Evolutionary conservation across 2,329 filamentous ascomycete species (phyloP), one percentile per base, ranked within the genome.

Genomic region (Neodidymelliopsis sp.): DNA sequence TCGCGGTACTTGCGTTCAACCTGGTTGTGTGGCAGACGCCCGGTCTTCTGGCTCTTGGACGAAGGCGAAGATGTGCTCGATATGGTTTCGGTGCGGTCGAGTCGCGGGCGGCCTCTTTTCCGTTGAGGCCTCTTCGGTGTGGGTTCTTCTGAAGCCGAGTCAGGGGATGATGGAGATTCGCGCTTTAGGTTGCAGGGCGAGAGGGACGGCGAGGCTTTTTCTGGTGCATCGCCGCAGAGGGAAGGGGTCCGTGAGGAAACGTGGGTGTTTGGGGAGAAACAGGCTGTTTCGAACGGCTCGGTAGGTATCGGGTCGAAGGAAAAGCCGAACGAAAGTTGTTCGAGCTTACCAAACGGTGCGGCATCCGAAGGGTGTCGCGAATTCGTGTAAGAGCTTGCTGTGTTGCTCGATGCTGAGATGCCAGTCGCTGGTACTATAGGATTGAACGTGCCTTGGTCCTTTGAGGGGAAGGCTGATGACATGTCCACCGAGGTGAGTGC

Each of bases 1-100:
- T 63, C 60, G 30, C 60, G 60, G 35, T 63, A 63, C 38, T 63
- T 63, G 42, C 60, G 59, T 25, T 63, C 67, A 34, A 47, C 61
- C 43, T 72, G 68, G 39, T 72, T 72, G 57, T 72, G 69, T 10
- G 70, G 70, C n/a, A 63, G 56, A 16, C 63, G 65, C 28, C 40
- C 54, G 13, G 60, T 53, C 45, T 57, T 54, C 20, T 51, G 56
- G 35, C 46, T 49, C 35, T 65, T 63, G 10, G 48, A 38, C 12
- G 49, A 42, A 6, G 51, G 45, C 9, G 53, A 55, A 9, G 53
- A 49, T 11, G 60, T 53, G 49, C 57, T 33, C 11, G 66, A 60
- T 5, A 54, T 49, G 16, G 19, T 30, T n/a, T 58, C 50, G 44
- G 42, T 59, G 46, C 62, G 62, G 35, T 69, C 60, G 37, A 72